A percentile compares a stretch with the other conserved stretches of the same genome.
These are phyloP conservation scores for Rosa lucieae DNA, from an alignment of 306 rosid species.

Conservation along the genomic window DNA sequence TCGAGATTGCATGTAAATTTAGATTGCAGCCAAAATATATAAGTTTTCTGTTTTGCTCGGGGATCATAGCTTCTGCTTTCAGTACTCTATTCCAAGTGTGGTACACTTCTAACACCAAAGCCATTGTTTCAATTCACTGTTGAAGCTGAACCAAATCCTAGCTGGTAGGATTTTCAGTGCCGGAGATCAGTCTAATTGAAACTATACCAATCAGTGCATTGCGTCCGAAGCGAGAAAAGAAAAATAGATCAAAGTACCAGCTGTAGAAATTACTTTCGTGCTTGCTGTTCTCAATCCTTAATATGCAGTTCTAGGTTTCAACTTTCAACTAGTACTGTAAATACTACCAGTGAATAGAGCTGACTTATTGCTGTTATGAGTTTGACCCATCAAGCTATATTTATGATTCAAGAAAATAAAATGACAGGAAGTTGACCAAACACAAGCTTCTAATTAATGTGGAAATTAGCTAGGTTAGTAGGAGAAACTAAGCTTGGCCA, in stretches of 20 bases:
- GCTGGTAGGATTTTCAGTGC: neutral
- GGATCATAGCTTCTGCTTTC: neutral
- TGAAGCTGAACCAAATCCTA: neutral
- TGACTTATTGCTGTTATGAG: neutral
- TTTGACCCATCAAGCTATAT: neutral
- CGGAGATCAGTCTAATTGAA: neutral
- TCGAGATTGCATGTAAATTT: constrained; percentile 44
- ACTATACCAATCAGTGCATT: neutral
- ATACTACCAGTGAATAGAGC: neutral
- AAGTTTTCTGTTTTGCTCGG: neutral
- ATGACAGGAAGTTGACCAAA: neutral
- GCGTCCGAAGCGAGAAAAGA: neutral
- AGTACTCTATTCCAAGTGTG: neutral
- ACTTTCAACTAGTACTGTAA: neutral
- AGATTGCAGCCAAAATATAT: constrained; percentile 17
- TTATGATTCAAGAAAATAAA: neutral
- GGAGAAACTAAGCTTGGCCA: neutral
- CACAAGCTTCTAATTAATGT: neutral
- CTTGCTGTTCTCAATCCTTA: neutral
- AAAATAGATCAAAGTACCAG: neutral
- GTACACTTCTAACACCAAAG: neutral
- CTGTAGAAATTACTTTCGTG: neutral
- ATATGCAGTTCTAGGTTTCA: neutral
- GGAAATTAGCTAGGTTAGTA: neutral
- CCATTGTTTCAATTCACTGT: neutral